Base-by-base conservation (phyloP, 768 basidiomycete species). In the Naganishia vaughanmartiniae region DNA sequence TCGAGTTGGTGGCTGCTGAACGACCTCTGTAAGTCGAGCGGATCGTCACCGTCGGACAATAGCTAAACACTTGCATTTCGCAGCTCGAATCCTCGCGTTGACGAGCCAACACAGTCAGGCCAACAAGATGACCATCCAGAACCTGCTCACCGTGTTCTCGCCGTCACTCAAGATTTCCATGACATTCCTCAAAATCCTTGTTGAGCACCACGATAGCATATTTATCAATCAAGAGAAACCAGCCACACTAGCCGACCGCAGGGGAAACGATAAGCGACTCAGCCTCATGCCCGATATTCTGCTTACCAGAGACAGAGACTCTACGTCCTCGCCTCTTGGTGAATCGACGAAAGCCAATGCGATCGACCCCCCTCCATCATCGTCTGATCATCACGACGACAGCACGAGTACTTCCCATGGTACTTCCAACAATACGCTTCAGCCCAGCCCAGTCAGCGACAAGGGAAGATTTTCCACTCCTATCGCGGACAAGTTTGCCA, bases 51-150 rank as follows among this genome's bases (percentile, higher is more conserved):
- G 39, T 28, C 26, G 14, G 11, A 5, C 5, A 5, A 57, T 31
- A 1, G 57, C 11, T 63, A n/a, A 42, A 39, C 31, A 10, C 26
- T 34, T 34, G 21, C 36, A 19, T 0, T 46, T 51, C 5, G 14
- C 48, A 67, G 63, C 54, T 12, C 54, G 75, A 45, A 84, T 96
- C 45, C 89, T 95, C 73, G 87, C 86, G 54, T 87, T 86, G 53
- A 93, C 92, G 17, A 87, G 90, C 0, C 84, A 83, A 67, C 85
- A 86, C 72, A 84, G 85, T 75, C 85, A 85, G 73, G 86, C 87
- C 75, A 97, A 92, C 42, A 92, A 91, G 82, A 97, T 97, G 93
- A 91, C 92, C 2, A 81, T 96, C 73, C 89, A 89, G 79, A 96
- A 96, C 76, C 80, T 97, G 74, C 83, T 94, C 57, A 83, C 94